A percentile compares a stretch with the other conserved stretches of the same genome.
phyloP scores from a whole-genome alignment of 2,329 filamentous ascomycete species.

The Colletotrichum scovillei region DNA sequence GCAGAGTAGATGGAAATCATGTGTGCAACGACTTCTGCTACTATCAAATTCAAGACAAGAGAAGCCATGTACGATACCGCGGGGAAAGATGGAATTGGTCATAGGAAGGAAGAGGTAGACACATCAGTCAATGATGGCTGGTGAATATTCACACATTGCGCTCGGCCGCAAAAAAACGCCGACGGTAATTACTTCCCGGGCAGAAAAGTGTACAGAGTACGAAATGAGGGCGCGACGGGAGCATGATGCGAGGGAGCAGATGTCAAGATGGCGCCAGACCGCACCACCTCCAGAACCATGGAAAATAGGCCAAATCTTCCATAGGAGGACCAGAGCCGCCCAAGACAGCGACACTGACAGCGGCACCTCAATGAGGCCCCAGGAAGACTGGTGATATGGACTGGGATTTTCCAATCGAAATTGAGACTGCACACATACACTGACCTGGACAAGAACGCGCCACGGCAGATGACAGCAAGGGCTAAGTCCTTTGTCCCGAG shows the following conservation, averaged over 20 bases:
- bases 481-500: constrained; percentile 28
- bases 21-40: constrained; percentile 16
- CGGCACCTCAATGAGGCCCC: neutral
- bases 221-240: neutral
- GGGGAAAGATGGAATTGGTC: too few relatives aligned
- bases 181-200: neutral
- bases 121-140: too few relatives aligned
- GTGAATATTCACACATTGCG: too few relatives aligned
- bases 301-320: neutral
- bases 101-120: too few relatives aligned
- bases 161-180: neutral
- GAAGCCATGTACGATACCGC: neutral
- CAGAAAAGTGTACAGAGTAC: neutral
- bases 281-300: neutral
- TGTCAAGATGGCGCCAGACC: neutral
- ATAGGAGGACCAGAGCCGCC: neutral
- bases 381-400: too few relatives aligned
- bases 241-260: neutral
- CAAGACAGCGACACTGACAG: neutral
- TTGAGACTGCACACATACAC: neutral
- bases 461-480: constrained; percentile 18
- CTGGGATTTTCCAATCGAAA: neutral
- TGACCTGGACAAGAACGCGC: neutral
- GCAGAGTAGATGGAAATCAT: constrained; percentile 7
- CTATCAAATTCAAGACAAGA: neutral